These are phyloP conservation scores for Aspergillus ustus DNA, from an alignment of 2,329 filamentous ascomycete genomes.

Conservation along the genomic window DNA sequence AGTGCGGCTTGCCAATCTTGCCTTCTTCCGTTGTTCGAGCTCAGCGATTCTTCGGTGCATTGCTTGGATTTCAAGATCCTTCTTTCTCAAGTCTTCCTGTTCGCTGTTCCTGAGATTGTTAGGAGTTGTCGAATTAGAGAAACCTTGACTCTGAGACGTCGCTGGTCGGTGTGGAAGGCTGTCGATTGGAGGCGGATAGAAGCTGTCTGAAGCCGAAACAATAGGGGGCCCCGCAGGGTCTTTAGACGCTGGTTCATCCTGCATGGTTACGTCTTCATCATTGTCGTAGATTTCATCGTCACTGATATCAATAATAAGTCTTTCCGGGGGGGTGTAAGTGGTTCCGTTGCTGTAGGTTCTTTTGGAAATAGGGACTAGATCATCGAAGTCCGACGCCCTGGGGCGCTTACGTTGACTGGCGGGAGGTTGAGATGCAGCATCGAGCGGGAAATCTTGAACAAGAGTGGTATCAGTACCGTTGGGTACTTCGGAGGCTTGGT, in stretches of 20 bases:
- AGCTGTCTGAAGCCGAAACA: conserved; percentile 29
- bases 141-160: conserved; percentile 46
- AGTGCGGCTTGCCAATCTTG: conserved; percentile 44
- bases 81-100: conserved; percentile 51
- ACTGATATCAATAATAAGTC: conserved; percentile 82
- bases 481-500: conserved; percentile 19
- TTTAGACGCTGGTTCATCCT: conserved; percentile 35
- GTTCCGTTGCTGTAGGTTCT: conserved; percentile 65
- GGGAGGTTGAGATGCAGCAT: conserved; percentile 30
- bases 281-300: conserved; percentile 64
- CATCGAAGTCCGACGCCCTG: conserved; percentile 72
- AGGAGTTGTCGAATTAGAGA: conserved; percentile 40
- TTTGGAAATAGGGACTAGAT: conserved; percentile 57
- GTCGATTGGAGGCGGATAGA: conserved; percentile 51
- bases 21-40: conserved; percentile 49
- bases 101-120: conserved; percentile 43
- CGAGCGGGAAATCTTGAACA: conserved; percentile 21
- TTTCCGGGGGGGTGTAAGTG: conserved; percentile 48
- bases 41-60: conserved; percentile 57
- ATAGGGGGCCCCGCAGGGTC: conserved; percentile 25
- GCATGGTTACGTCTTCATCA: conserved; percentile 36
- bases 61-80: conserved; percentile 53
- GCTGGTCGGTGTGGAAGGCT: conserved; percentile 46
- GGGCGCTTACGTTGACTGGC: conserved; percentile 58
- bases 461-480: conserved; percentile 14